Percentiles rank a stretch among this genome's conserved stretches.
Conservation (phyloP, 805 yeast species). For the Metschnikowia gelsemii region DNA sequence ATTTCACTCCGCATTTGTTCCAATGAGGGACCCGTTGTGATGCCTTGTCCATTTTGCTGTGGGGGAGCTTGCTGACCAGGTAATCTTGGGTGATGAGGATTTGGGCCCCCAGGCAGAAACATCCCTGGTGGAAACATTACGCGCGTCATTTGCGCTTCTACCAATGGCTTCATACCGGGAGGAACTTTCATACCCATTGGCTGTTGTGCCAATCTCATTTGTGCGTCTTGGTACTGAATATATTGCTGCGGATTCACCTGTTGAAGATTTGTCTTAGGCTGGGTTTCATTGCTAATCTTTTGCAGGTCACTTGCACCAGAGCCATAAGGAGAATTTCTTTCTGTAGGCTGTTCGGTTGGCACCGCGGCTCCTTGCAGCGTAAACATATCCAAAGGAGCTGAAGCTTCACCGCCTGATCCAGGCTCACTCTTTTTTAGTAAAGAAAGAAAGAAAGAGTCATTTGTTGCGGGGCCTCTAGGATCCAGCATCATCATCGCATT, state of each 20-base stretch:
- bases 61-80: conserved; percentile 1
- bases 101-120: conserved; percentile 31
- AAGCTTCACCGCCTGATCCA: background rate
- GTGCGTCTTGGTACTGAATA: conserved; percentile 5
- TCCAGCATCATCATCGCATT: conserved; percentile 5
- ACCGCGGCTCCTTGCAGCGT: background rate
- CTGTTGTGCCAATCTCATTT: conserved; percentile 4
- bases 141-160: conserved; percentile 14
- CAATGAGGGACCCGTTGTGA: background rate
- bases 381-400: background rate
- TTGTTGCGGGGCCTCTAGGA: conserved; percentile 15
- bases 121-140: conserved; percentile 34
- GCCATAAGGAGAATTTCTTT: background rate
- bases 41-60: conserved; percentile 17
- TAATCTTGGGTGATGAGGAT: conserved; percentile 9
- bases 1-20: conserved; percentile 6
- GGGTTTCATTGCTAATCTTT: background rate
- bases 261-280: conserved; percentile 1
- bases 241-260: conserved; percentile 3
- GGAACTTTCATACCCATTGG: conserved; percentile 11
- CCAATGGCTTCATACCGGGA: conserved; percentile 7
- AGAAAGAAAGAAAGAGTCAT: conserved; percentile 49
- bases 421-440: conserved; percentile 39
- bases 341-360: background rate
- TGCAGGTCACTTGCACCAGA: background rate